phyloP scores from a whole-genome alignment of 192 early-diverging fungal genomes.

The Podila epicladia region DNA sequence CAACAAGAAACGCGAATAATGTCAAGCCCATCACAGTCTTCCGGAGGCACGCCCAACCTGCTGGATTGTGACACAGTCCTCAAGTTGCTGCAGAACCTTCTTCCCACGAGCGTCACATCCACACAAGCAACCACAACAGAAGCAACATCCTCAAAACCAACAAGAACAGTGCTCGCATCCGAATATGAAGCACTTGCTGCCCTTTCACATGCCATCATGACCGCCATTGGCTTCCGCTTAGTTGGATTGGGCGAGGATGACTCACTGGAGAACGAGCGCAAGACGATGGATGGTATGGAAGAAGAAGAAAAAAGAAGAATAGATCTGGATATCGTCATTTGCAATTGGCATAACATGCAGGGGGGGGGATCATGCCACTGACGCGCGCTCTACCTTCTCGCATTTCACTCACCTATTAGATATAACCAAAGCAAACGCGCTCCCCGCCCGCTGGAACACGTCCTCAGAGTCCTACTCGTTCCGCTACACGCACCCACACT shows the following conservation, averaged over 20 bases:
- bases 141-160: neutral
- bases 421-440: slow-evolving; percentile 22
- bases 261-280: slow-evolving; percentile 3
- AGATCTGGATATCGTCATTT: neutral
- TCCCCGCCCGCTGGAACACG: slow-evolving; percentile 70
- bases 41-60: neutral
- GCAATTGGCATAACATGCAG: neutral
- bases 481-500: slow-evolving; percentile 73
- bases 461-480: slow-evolving; percentile 67
- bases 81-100: neutral
- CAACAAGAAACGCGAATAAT: neutral
- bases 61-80: neutral
- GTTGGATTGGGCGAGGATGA: slow-evolving; percentile 71
- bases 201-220: slow-evolving; percentile 67
- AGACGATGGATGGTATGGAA: slow-evolving; percentile 38
- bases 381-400: neutral
- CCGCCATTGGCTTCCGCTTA: slow-evolving; percentile 68
- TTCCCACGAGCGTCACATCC: neutral
- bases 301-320: neutral
- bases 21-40: neutral
- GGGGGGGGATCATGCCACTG: neutral
- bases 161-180: slow-evolving; percentile 31
- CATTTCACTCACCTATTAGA: neutral
- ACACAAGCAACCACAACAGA: neutral
- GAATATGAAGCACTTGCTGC: slow-evolving; percentile 61